These are phyloP conservation scores for Arthrinium phaeospermum DNA, from an alignment of 2,329 filamentous ascomycete species.

Conservation along the genomic window DNA sequence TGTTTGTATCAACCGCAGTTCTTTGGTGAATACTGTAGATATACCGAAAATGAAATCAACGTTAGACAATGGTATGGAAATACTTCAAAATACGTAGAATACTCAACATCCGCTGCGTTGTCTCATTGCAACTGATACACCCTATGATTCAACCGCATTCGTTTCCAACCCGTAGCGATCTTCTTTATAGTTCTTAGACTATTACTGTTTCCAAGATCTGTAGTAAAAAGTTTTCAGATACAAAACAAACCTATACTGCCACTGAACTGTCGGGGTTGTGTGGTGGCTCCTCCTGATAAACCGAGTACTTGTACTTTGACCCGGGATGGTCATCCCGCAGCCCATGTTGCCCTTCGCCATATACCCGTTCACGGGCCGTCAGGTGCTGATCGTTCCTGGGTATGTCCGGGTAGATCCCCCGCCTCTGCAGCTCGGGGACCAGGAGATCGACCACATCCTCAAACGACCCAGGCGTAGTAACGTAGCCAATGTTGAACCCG, in stretches of 20 bases:
- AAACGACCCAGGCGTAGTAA: constrained; percentile 36
- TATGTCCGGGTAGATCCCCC: constrained; percentile 39
- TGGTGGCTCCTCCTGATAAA: constrained; percentile 59
- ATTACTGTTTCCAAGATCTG: too few species aligned
- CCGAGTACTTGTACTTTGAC: constrained; percentile 65
- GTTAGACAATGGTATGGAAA: too few species aligned
- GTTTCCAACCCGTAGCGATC: too few species aligned
- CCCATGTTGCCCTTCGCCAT: constrained; percentile 62
- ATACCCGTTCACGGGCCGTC: constrained; percentile 65
- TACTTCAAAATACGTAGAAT: too few species aligned
- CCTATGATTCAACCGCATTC: too few species aligned
- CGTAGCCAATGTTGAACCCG: constrained; percentile 37
- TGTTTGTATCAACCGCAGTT: neutral
- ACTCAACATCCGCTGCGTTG: too few species aligned
- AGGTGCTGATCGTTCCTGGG: constrained; percentile 42
- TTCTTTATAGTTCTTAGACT: too few species aligned
- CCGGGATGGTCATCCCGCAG: constrained; percentile 65
- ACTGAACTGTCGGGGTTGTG: constrained; percentile 32
- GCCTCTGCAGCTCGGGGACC: constrained; percentile 34
- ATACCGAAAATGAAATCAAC: neutral
- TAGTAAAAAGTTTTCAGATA: too few species aligned
- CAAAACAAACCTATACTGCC: neutral
- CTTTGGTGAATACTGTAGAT: too few species aligned
- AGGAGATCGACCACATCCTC: constrained; percentile 37
- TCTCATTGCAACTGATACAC: too few species aligned